Conservation (phyloP, 805 yeast genomes). For the Lachancea sp. region DNA sequence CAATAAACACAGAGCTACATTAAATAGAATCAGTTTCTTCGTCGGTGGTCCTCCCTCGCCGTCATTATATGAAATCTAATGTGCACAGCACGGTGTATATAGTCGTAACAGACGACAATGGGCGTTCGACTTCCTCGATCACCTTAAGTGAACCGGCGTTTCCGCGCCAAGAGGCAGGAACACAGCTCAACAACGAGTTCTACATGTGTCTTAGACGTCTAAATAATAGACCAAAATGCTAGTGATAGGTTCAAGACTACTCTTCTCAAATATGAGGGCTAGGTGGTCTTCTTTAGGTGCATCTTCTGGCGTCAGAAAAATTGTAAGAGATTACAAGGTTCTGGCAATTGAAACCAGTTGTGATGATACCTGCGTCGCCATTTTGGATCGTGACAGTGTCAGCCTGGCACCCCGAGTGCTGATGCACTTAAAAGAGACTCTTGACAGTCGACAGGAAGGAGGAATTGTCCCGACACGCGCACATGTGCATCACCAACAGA, state of each 20-base stretch:
- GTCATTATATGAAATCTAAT: no score
- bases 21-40: no score
- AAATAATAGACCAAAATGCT: not conserved
- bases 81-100: no score
- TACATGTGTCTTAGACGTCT: not conserved
- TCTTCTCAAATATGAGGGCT: not conserved
- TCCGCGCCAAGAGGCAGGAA: no score
- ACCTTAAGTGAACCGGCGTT: no score
- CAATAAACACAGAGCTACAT: no score
- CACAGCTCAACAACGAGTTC: not conserved
- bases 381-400: constrained; percentile 44
- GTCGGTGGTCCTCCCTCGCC: no score
- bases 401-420: constrained; percentile 29
- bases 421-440: constrained; percentile 56
- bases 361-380: constrained; percentile 88
- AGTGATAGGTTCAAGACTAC: not conserved
- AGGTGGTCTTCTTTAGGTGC: not conserved
- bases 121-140: no score
- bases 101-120: no score
- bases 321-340: constrained; percentile 47
- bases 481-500: constrained; percentile 63
- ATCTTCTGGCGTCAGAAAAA: not conserved
- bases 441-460: constrained; percentile 61
- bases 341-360: constrained; percentile 90
- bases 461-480: constrained; percentile 89